Evolutionary conservation across 192 early-diverging fungal genomes (phyloP).

Genomic region (Gigaspora rosea): DNA sequence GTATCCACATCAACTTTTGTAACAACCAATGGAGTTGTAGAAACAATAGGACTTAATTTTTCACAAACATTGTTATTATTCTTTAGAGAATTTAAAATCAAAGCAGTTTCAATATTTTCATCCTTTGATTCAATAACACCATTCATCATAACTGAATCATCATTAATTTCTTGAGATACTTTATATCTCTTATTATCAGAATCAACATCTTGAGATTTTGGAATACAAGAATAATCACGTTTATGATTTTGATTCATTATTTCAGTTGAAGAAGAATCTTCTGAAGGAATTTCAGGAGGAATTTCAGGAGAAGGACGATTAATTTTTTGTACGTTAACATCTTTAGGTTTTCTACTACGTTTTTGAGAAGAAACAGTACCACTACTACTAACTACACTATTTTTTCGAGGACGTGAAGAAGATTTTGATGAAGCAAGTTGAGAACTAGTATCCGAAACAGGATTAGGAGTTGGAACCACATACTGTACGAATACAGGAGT

Average conservation of each 20-base stretch:
- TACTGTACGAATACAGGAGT: slow-evolving; percentile 9
- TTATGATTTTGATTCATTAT: background rate
- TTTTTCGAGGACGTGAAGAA: background rate
- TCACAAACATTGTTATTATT: too few species aligned
- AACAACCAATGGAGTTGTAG: too few species aligned
- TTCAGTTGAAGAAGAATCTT: too few species aligned
- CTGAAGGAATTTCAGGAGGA: too few species aligned
- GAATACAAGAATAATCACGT: background rate
- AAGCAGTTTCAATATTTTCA: too few species aligned
- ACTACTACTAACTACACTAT: background rate
- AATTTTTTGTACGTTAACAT: background rate
- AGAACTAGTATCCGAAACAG: background rate
- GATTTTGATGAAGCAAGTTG: too few species aligned
- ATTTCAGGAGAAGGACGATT: too few species aligned
- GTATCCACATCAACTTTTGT: too few species aligned
- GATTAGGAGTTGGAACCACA: background rate
- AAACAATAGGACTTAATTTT: too few species aligned
- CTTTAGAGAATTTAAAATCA: too few species aligned
- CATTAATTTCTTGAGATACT: background rate
- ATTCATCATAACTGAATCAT: background rate
- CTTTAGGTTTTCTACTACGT: slow-evolving; percentile 15
- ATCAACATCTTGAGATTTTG: background rate
- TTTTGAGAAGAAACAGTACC: background rate
- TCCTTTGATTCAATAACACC: background rate
- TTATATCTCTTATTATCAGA: background rate